Evolutionary conservation across 176 grass and related monocot species (phyloP), one percentile per base, ranked within the genome.

Genomic region (Triticum urartu): DNA sequence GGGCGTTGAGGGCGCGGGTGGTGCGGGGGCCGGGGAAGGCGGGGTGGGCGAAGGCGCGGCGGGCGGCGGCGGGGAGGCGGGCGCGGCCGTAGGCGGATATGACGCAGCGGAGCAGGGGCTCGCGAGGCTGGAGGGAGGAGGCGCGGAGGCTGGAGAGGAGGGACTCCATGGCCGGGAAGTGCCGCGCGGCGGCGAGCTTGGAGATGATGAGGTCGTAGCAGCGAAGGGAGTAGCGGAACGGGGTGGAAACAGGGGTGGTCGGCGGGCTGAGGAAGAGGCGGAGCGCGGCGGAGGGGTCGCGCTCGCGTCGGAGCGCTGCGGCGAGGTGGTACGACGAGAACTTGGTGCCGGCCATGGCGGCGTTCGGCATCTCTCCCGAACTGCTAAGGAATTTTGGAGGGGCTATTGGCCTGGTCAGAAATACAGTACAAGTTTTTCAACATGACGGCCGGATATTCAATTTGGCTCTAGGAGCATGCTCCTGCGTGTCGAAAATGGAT

Each of bases 171-270:
- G 64, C 87, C 14, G 59, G 62, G 82, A 94, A 94, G 66, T 82
- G 83, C 36, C 92, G 92, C 65, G 81, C 89, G 72, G 79, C 83
- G 26, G 84, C 89, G 47, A 94, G 92, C 84, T 94, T 91, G 73
- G 70, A 89, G 81, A 94, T 64, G 85, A 96, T 83, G 70, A 88
- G 58, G 58, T 93, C 89, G 64, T 93, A 91, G 75, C 89, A 89
- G 47, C 85, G 86, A 25, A 86, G 78, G 56, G 71, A 91, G 82
- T 85, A 59, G 72, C 72, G 72, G 72, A 75, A 75, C 42, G 68
- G 72, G 43, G 42, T 18, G 22, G 43, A 47, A 0, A 47, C 3
- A 13, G 72, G 15, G 72, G 42, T 3, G 43, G 43, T 9, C 40
- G 72, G 13, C 43, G 72, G 72, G 9, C 1, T 75, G 72, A 75